These are phyloP conservation scores for Halophytophthora batemanensis DNA, from an alignment of 352 stramenopile species.

Conservation along the genomic window DNA sequence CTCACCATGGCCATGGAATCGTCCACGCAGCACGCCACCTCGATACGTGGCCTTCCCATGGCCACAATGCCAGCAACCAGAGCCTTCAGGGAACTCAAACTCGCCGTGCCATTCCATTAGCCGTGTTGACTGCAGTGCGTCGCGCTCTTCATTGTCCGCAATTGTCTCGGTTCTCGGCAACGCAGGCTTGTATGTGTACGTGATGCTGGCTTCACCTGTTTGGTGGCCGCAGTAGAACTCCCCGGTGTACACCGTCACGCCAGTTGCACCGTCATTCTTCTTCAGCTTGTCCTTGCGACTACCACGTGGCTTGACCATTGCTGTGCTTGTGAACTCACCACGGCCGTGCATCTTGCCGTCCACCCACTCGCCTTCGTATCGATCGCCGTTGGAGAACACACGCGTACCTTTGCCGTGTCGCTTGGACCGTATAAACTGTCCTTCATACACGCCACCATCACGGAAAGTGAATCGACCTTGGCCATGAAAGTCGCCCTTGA, in stretches of 20 bases:
- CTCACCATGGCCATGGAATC: slow-evolving; percentile 59
- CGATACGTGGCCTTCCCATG: slow-evolving; percentile 53
- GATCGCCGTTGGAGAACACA: slow-evolving; percentile 49
- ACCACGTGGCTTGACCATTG: slow-evolving; percentile 4
- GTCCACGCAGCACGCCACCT: slow-evolving; percentile 45
- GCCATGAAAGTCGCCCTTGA: slow-evolving; percentile 43
- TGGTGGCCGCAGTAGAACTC: slow-evolving; percentile 43
- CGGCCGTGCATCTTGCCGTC: slow-evolving; percentile 58
- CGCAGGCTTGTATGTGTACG: slow-evolving; percentile 33
- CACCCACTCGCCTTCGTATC: slow-evolving; percentile 56
- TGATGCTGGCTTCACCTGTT: slow-evolving; percentile 40
- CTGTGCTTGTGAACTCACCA: slow-evolving; percentile 32
- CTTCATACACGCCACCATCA: slow-evolving; percentile 59
- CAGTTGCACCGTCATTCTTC: slow-evolving; percentile 3
- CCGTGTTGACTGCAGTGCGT: background rate
- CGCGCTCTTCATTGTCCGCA: slow-evolving; percentile 2
- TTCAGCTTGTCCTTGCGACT: background rate
- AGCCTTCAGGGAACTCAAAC: slow-evolving; percentile 68
- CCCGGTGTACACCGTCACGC: slow-evolving; percentile 42
- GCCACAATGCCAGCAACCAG: slow-evolving; percentile 54
- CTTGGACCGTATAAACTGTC: slow-evolving; percentile 41
- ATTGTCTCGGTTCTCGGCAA: background rate
- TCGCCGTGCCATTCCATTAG: slow-evolving; percentile 43
- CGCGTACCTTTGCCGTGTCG: slow-evolving; percentile 48
- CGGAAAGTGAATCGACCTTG: slow-evolving; percentile 38